Evolutionary conservation across 805 yeast genomes (phyloP), one percentile per base, ranked within the genome.

Genomic region (Yarrowia sp.): DNA sequence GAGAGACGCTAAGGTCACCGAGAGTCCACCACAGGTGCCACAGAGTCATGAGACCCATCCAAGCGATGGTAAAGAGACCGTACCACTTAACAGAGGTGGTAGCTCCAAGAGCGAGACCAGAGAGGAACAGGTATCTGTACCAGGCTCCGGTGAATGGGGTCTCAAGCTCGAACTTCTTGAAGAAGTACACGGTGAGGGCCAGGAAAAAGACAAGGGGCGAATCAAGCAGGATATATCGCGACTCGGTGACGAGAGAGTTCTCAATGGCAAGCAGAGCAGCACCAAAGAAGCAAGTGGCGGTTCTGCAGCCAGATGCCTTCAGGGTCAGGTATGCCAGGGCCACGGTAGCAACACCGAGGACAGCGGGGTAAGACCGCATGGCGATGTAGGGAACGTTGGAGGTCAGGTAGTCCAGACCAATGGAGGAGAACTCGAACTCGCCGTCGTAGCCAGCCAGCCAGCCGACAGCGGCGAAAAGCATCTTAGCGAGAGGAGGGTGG

Each of bases 401-500:
- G n/a, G 68, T 73, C 38, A 72, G 61, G 72, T 80, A 80, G 67
- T 71, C 76, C 44, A 78, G 76, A 30, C 86, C 88, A 56, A 85
- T 83, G 36, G 64, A 74, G 63, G 68, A 68, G 70, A 79, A 79
- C 62, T 75, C 79, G 66, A 77, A 77, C 66, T 73, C 73, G 21
- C 78, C 89, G 67, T 84, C 79, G 76, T 81, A 85, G 4, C 87
- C 86, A 36, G 79, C 79, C 17, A 83, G 40, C 67, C 77, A 74
- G 2, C 86, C 86, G 8, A 86, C 76, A 63, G 81, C 78, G 32
- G 83, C 84, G 70, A 81, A 85, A 12, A 85, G 73, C 74, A 88
- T 75, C 68, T 86, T 85, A 40, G 82, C 86, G 61, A 88, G 76
- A 4, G 93, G 92, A 11, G 93, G 92, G 68, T 87, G 88, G 28